Conservation (phyloP, 208 protist species). For the Trypanosoma theileri region DNA sequence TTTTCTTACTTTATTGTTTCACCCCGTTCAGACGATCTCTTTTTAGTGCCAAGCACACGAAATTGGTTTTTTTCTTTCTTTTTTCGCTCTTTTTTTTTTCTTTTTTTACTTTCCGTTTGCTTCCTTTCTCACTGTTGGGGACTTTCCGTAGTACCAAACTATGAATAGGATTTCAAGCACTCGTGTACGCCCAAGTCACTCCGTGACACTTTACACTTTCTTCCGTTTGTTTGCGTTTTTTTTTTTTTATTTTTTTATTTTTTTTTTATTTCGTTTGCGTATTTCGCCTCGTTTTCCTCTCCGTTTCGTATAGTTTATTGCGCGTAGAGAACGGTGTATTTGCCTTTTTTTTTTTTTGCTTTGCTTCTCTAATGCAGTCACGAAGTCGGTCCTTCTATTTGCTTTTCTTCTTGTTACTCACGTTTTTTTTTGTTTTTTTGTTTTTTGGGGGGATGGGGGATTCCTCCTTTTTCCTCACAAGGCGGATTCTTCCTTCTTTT, state of each 20-base stretch:
- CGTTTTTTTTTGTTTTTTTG: background rate
- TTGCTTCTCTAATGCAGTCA: background rate
- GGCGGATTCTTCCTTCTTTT: background rate
- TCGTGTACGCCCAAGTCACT: no score
- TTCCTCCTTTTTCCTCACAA: background rate
- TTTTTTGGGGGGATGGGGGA: background rate
- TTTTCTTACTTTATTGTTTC: background rate
- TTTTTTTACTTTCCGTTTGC: no score
- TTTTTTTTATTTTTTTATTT: constrained; percentile 1
- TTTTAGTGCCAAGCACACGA: no score
- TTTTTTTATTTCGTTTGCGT: background rate
- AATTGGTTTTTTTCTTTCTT: no score
- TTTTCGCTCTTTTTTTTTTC: no score
- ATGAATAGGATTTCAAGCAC: no score
- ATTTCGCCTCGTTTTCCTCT: background rate
- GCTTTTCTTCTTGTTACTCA: background rate
- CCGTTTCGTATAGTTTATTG: constrained; percentile 1
- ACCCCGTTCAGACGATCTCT: no score
- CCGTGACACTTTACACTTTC: background rate
- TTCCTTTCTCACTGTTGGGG: no score
- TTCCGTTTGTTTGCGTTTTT: background rate
- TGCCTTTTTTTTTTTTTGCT: background rate
- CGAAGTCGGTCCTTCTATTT: background rate
- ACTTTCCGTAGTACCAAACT: no score
- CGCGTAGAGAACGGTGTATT: background rate